Conservation (phyloP, 2,329 filamentous ascomycete genomes). For the Knufia petricola region DNA sequence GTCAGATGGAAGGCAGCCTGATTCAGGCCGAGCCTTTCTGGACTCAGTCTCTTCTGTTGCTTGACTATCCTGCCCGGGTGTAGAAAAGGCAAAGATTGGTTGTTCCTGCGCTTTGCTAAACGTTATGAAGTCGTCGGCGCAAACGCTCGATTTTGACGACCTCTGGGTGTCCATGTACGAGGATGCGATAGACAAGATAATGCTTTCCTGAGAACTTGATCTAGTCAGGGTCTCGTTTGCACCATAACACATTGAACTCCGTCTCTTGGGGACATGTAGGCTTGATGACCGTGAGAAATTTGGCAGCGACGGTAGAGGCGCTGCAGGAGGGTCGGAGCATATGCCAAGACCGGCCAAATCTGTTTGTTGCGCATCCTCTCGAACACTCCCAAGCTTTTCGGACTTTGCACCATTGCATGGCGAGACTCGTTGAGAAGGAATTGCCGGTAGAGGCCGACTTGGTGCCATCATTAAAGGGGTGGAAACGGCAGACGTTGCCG, state of each 20-base stretch:
- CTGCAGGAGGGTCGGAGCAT: background rate
- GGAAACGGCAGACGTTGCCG: slow-evolving; percentile 15
- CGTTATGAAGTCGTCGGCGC: slow-evolving; percentile 30
- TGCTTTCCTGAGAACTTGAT: slow-evolving; percentile 48
- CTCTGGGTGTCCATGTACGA: slow-evolving; percentile 39
- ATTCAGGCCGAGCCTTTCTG: slow-evolving; percentile 14
- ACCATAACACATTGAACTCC: slow-evolving; percentile 1
- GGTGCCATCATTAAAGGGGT: slow-evolving; percentile 19
- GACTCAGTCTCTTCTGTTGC: slow-evolving; percentile 23
- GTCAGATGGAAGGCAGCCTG: slow-evolving; percentile 9
- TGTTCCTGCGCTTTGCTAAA: slow-evolving; percentile 27
- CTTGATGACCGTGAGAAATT: slow-evolving; percentile 8
- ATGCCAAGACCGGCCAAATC: slow-evolving; percentile 1
- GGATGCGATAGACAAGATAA: slow-evolving; percentile 41
- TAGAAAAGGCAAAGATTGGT: background rate
- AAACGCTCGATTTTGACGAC: slow-evolving; percentile 37
- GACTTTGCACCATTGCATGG: background rate
- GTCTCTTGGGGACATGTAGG: background rate
- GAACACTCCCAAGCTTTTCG: background rate
- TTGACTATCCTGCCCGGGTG: background rate
- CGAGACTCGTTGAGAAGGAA: background rate
- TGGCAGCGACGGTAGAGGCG: background rate
- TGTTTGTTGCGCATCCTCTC: slow-evolving; percentile 1
- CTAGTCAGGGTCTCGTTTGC: slow-evolving; percentile 43
- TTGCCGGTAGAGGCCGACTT: background rate